Percentiles rank a stretch among this genome's conserved stretches.
These are phyloP conservation scores for Fraxinus platypoda DNA, from an alignment of 305 asterid species.

Conservation along the genomic window DNA sequence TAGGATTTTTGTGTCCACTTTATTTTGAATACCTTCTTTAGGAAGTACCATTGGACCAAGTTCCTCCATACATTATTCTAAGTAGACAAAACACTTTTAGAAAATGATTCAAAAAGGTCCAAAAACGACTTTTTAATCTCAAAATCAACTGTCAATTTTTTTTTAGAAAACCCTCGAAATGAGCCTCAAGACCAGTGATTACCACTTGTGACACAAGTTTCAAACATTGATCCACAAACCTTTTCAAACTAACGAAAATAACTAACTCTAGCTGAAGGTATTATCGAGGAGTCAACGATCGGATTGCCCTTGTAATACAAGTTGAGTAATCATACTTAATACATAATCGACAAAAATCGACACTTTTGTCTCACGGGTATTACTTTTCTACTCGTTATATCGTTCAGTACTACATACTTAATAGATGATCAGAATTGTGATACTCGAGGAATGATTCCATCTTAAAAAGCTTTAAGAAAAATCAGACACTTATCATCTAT, in stretches of 20 bases:
- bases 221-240: background rate
- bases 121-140: background rate
- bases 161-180: background rate
- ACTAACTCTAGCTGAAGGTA: background rate
- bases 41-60: too few species aligned
- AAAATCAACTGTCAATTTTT: too few species aligned
- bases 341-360: background rate
- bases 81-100: background rate
- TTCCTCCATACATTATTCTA: too few species aligned
- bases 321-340: background rate
- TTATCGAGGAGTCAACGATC: background rate
- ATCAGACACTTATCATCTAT: conserved; percentile 1
- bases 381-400: background rate
- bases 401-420: background rate
- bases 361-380: background rate
- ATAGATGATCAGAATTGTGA: background rate
- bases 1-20: background rate
- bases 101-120: background rate
- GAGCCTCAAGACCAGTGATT: background rate
- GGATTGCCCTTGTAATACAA: background rate
- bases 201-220: background rate
- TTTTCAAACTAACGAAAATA: too few species aligned
- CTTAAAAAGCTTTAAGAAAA: background rate
- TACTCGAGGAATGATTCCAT: background rate
- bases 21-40: too few species aligned